Percentiles rank a stretch among this genome's conserved stretches.
These are phyloP conservation scores for Geotrichum ghanense DNA, from an alignment of 805 yeast species.

Conservation along the genomic window DNA sequence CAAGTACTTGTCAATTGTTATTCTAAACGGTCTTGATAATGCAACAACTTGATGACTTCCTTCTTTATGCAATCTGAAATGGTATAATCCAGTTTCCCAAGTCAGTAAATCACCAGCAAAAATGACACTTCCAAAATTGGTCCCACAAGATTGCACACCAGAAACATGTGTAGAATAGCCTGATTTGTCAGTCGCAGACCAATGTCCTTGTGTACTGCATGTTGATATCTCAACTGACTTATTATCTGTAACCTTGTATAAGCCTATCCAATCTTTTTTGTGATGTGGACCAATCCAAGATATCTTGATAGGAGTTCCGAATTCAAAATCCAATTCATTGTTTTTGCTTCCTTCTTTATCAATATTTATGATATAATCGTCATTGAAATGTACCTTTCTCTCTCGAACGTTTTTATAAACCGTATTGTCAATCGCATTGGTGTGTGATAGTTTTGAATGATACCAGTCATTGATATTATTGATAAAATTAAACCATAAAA, in stretches of 20 bases:
- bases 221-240: constrained; percentile 43
- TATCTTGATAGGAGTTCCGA: constrained; percentile 43
- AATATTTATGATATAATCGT: constrained; percentile 13
- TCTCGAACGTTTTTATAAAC: constrained; percentile 25
- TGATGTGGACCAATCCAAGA: constrained; percentile 48
- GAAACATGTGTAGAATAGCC: constrained; percentile 21
- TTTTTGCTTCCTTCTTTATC: constrained; percentile 3
- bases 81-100: constrained; percentile 64
- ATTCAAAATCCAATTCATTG: constrained; percentile 10
- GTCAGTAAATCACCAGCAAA: constrained; percentile 40
- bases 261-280: constrained; percentile 62
- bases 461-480: constrained; percentile 22
- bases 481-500: constrained; percentile 35
- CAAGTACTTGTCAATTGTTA: constrained; percentile 32
- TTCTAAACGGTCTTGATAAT: constrained; percentile 56
- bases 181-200: constrained; percentile 38
- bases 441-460: constrained; percentile 23
- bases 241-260: constrained; percentile 53
- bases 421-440: constrained; percentile 27
- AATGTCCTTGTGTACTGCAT: constrained; percentile 51
- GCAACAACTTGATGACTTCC: constrained; percentile 60
- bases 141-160: not conserved
- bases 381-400: constrained; percentile 14
- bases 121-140: constrained; percentile 32
- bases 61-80: constrained; percentile 58